Base-by-base conservation (phyloP, 306 rosid genomes). In the Ormosia emarginata region DNA sequence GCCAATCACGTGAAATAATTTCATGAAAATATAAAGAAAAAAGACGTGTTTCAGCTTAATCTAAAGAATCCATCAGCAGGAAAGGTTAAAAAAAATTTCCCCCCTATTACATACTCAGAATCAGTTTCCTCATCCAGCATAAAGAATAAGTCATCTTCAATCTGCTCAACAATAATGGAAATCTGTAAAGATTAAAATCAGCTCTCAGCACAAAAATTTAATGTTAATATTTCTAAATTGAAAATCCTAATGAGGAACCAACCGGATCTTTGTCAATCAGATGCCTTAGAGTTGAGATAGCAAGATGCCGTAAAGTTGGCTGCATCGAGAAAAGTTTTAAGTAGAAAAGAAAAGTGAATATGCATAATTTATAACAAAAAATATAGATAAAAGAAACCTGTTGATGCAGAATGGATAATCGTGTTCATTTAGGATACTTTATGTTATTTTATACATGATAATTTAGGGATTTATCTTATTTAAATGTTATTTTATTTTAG, bases 91-190 rank as follows among this genome's bases (percentile, higher is more conserved):
- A 65, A 57, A 57, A 29, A 29, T 29, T 61, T 56, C 64, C 75
- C 49, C 71, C 4, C 34, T 18, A 18, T 82, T 55, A 86, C 94
- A 46, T 92, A 94, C 98, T 94, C 97, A 30, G 97, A 83, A 89
- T 95, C 96, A 71, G 99, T 95, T 92, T 95, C 99, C 83, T 95
- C 99, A 82, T 95, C 98, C 85, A 95, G 91, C 98, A 95, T 93
- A 84, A 83, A 89, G 92, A 95, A 95, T 67, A 95, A 82, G 75
- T 84, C 87, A 81, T 93, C 99, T 84, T 95, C 99, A 79, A 93
- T 93, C 85, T 93, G 94, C 86, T 93, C 99, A 59, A 81, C 90
- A 57, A 88, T 90, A 73, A 95, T 79, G 10, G 98, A 92, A 67
- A 83, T 98, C 99, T 95, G 94, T 40, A 72, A 77, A 37, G 75